Percentiles rank a stretch among this genome's conserved stretches.
Conservation (phyloP, 2,329 filamentous ascomycete genomes). For the Aspergillus luchuensis region DNA sequence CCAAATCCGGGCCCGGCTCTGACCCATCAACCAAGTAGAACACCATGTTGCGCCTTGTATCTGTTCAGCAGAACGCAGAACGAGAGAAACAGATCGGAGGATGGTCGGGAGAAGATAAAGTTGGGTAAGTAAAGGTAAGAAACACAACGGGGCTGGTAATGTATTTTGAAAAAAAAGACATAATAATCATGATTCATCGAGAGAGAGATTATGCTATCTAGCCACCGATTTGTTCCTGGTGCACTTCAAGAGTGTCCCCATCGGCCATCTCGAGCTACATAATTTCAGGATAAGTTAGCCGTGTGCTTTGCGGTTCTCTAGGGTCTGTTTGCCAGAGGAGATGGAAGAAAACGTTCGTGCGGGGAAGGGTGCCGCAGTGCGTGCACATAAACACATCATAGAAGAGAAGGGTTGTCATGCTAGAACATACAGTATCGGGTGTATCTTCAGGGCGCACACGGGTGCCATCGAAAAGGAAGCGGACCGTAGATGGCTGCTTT, state of each 20-base stretch:
- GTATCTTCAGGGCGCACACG: constrained; percentile 87
- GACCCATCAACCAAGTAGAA: no score
- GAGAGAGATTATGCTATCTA: constrained; percentile 18
- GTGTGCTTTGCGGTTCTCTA: background rate
- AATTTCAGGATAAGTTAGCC: background rate
- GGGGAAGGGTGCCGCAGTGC: background rate
- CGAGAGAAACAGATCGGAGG: no score
- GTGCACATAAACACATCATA: background rate
- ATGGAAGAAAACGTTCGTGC: background rate
- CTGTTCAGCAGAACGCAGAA: no score
- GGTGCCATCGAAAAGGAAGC: constrained; percentile 95
- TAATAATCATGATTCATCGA: constrained; percentile 7
- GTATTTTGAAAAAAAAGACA: background rate
- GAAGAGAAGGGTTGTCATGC: no score
- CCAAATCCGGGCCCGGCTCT: no score
- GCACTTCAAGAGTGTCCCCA: constrained; percentile 93
- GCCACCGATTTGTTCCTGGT: constrained; percentile 96
- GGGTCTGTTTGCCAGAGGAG: no score
- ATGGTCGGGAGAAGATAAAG: background rate
- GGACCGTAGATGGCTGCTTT: constrained; percentile 79
- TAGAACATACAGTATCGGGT: constrained; percentile 79
- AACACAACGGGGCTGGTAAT: background rate
- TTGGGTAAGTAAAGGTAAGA: background rate
- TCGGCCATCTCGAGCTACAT: constrained; percentile 91
- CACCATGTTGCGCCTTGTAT: no score